phyloP scores from a whole-genome alignment of 495 filamentous ascomycete species.

The Aspergillus steynii region DNA sequence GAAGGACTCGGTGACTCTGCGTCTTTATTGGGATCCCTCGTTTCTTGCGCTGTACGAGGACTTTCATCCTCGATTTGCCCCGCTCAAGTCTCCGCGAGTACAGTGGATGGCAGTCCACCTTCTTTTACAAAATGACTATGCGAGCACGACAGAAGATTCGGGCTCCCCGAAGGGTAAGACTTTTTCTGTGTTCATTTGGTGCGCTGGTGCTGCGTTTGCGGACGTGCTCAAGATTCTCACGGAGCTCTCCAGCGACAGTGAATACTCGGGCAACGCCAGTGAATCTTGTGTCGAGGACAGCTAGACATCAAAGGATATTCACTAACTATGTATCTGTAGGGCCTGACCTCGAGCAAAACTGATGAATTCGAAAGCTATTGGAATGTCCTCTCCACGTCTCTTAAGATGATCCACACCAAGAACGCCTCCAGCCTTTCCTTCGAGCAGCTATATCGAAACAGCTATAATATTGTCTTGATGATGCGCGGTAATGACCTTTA shows the following conservation, averaged over 20 bases:
- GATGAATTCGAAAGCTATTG: constrained; percentile 84
- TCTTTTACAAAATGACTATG: constrained; percentile 55
- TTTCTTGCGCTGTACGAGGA: not conserved
- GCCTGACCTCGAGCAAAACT: constrained; percentile 50
- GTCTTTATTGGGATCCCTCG: not conserved
- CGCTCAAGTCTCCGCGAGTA: not conserved
- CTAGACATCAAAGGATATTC: not conserved
- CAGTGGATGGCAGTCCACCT: constrained; percentile 15
- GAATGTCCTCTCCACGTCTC: constrained; percentile 68
- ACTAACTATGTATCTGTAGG: constrained; percentile 41
- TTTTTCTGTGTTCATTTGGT: not conserved
- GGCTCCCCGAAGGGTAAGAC: constrained; percentile 69
- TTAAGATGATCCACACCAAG: constrained; percentile 86
- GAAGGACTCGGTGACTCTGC: not conserved
- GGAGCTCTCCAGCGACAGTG: not conserved
- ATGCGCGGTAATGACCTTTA: constrained; percentile 87
- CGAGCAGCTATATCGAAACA: constrained; percentile 91
- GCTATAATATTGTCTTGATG: constrained; percentile 92
- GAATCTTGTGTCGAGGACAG: no score
- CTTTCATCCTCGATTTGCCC: not conserved
- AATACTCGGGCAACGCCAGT: not conserved
- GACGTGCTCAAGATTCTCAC: not conserved
- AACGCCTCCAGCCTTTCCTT: constrained; percentile 90
- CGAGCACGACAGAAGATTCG: constrained; percentile 69
- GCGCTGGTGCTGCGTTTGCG: not conserved